Evolutionary conservation across 2,329 filamentous ascomycete species (phyloP).

Genomic region (Penicillium sp.): DNA sequence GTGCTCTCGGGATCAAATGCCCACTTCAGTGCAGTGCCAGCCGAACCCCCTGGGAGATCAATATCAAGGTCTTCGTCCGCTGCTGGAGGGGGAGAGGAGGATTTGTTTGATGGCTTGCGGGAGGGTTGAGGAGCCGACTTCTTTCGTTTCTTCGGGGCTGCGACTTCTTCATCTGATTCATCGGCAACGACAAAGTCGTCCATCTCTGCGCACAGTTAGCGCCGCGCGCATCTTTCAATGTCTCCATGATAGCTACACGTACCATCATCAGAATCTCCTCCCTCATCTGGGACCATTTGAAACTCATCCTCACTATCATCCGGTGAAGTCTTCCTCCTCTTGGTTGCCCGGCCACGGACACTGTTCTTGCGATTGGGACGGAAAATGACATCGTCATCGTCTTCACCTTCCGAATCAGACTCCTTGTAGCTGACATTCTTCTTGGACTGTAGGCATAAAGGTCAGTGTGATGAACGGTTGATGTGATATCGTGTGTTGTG

Average conservation of each 20-base stretch:
- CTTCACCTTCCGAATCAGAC: constrained; percentile 69
- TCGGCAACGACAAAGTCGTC: constrained; percentile 86
- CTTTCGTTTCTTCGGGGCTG: constrained; percentile 69
- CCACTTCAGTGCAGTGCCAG: constrained; percentile 81
- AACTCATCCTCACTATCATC: constrained; percentile 67
- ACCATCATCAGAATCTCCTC: constrained; percentile 47
- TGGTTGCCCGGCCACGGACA: constrained; percentile 48
- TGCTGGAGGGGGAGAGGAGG: constrained; percentile 48
- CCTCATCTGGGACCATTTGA: constrained; percentile 56
- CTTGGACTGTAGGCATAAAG: constrained; percentile 48
- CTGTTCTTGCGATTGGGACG: constrained; percentile 50
- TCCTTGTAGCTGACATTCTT: constrained; percentile 74
- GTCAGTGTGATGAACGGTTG: not conserved
- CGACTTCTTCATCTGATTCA: constrained; percentile 70
- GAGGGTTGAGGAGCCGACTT: constrained; percentile 51
- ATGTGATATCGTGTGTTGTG: not conserved
- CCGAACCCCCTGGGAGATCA: constrained; percentile 53
- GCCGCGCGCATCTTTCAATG: not conserved
- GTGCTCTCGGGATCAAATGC: constrained; percentile 64
- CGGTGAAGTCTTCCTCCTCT: constrained; percentile 62
- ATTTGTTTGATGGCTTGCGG: constrained; percentile 36
- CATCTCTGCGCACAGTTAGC: constrained; percentile 58
- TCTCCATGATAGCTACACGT: constrained; percentile 31
- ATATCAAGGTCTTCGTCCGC: constrained; percentile 56
- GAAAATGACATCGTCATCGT: constrained; percentile 72